Evolutionary conservation across 768 basidiomycete species (phyloP), one percentile per base, ranked within the genome.

Genomic region (Sporobolomyces pararoseus): DNA sequence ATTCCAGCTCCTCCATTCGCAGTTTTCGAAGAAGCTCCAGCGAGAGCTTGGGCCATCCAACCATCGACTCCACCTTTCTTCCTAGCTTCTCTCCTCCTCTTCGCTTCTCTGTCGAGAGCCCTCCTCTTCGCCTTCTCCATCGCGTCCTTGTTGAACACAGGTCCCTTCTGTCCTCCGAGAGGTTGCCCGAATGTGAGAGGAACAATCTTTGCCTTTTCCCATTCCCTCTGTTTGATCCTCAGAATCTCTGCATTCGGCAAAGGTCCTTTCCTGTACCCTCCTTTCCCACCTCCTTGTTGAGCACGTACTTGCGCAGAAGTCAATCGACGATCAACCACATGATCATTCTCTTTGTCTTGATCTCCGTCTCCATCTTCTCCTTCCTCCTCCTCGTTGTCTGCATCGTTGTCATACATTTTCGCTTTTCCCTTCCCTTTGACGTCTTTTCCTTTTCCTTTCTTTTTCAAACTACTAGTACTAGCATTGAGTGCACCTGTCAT

Each of bases 381-480:
- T 23, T 59, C 27, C 27, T 46, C 19, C 4, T 29, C 58, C 23
- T 10, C 14, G 14, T 21, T 16, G 21, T 37, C 27, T 5, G 14
- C 39, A 3, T 31, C 42, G 19, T 29, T 14, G 7, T 17, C 13
- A 2, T 31, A n/a, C 25, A 16, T 46, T 9, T 9, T 37, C 35
- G 55, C 55, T 37, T 58, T 58, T 6, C 58, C 58, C 32, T 59
- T 59, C 27, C 58, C 58, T 23, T 59, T 59, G 25, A 37, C 10
- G n/a, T 46, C 58, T 23, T 46, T 59, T 37, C 39, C 42, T 59
- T 42, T n/a, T 29, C 52, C 52, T 21, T n/a, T 21, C 49, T 27
- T 27, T 9, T 50, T 10, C n/a, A 13, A 13, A 7, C 25, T 52
- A 34, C 32, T n/a, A 19, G n/a, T n/a, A n/a, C 37, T 42, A 35